These are phyloP conservation scores for Gracilaria gracilis DNA, from an alignment of 23 red algal species.

Conservation along the genomic window DNA sequence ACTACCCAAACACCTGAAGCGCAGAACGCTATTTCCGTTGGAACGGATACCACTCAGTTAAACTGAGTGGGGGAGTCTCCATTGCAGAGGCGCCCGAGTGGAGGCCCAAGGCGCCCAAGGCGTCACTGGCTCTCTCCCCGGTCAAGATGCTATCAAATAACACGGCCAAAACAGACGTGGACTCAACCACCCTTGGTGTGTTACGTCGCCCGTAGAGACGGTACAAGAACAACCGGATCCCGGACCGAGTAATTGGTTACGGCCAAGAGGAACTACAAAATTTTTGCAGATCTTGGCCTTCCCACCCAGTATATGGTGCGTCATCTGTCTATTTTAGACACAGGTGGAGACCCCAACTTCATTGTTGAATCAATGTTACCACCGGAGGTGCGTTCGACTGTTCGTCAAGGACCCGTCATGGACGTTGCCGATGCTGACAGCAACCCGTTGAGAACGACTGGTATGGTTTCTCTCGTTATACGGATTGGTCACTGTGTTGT, in stretches of 20 bases:
- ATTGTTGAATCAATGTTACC: background rate
- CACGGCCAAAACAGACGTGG: background rate
- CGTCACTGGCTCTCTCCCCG: background rate
- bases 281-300: background rate
- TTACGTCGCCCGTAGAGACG: background rate
- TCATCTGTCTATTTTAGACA: background rate
- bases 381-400: background rate
- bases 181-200: background rate
- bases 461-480: background rate
- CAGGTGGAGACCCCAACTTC: background rate
- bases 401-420: background rate
- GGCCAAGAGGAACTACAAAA: background rate
- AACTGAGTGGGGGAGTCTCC: too few species aligned
- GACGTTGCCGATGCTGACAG: background rate
- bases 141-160: background rate
- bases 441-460: background rate
- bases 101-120: background rate
- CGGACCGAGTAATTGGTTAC: background rate
- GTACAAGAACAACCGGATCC: background rate
- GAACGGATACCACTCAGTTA: too few species aligned
- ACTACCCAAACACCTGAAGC: too few species aligned
- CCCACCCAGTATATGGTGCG: conserved; percentile 2
- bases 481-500: too few species aligned
- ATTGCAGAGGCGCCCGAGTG: too few species aligned
- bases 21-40: too few species aligned